These are phyloP conservation scores for Venturia effusa DNA, from an alignment of 2,329 filamentous ascomycete species.

Conservation along the genomic window DNA sequence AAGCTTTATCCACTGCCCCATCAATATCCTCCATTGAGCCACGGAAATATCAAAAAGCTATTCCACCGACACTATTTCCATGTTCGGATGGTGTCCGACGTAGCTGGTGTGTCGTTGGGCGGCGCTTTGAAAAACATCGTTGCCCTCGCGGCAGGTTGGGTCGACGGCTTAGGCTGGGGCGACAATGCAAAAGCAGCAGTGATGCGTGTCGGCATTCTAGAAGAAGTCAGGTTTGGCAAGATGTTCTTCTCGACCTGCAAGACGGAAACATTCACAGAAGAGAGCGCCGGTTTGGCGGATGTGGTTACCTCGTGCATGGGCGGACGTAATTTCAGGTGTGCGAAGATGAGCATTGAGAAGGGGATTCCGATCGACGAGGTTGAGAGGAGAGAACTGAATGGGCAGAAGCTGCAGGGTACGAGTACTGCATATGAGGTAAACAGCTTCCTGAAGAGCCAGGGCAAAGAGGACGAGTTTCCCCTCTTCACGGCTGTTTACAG, in stretches of 20 bases:
- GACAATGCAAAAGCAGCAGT: constrained; percentile 98
- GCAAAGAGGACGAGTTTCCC: constrained; percentile 74
- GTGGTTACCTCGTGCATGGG: constrained; percentile 88
- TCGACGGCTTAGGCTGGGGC: constrained; percentile 92
- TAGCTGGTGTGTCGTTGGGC: constrained; percentile 91
- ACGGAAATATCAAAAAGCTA: constrained; percentile 68
- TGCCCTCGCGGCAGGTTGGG: constrained; percentile 85
- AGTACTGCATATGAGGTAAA: constrained; percentile 87
- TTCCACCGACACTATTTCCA: constrained; percentile 98
- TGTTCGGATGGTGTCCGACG: constrained; percentile 83
- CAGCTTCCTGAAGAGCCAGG: constrained; percentile 69
- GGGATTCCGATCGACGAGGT: constrained; percentile 75
- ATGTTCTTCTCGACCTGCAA: constrained; percentile 75
- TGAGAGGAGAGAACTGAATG: constrained; percentile 81
- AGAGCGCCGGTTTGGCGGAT: constrained; percentile 89
- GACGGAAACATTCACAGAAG: constrained; percentile 81
- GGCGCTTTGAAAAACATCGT: constrained; percentile 97
- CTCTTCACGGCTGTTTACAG: constrained; percentile 80
- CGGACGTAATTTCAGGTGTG: constrained; percentile 88
- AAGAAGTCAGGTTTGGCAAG: constrained; percentile 94
- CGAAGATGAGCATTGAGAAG: constrained; percentile 74
- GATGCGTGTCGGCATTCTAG: constrained; percentile 89
- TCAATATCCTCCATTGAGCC: constrained; percentile 79
- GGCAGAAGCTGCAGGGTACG: constrained; percentile 93
- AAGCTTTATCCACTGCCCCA: constrained; percentile 64